Evolutionary conservation across 371 early-diverging fungal species (phyloP), one percentile per base, ranked within the genome.

Genomic region (Actinomortierella wolfii): DNA sequence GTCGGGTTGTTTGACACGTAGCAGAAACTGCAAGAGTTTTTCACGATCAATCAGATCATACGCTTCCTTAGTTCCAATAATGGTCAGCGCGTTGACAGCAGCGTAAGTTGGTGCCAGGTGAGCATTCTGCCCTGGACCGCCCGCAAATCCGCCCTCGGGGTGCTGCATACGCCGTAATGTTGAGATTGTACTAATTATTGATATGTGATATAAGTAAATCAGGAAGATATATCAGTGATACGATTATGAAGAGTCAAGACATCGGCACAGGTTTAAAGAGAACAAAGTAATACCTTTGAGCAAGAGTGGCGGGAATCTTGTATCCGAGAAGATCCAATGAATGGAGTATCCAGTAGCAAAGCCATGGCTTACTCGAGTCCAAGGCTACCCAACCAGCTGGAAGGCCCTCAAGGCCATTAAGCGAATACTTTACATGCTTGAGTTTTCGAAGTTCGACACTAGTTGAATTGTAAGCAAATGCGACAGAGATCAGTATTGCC

Each of bases 341-440:
- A 61, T 96, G 96, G 14, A 93, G 57, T 21, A 91, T 89, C 97
- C 97, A 98, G 70, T 92, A 96, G 2, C 86, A 70, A 13, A 98
- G 61, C 97, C 97, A 98, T 7, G 97, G 95, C 65, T 89, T 89
- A 66, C 89, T 87, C 2, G 98, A 92, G 71, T 96, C 97, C 44
- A 97, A 82, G 0, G 81, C 81, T 0, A 84, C 81, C 76, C 86
- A 91, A 68, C 83, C 82, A n/a, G 78, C 65, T 4, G 83, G 75
- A 15, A 94, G 78, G 1, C 79, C 63, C 8, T 80, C 68, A 8
- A 91, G 44, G 3, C 81, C 86, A 8, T 68, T 68, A 20, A 59
- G 66, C 1, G 92, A 58, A 64, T 81, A 94, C 24, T 81, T 64
- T 7, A 83, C 67, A 66, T 94, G 94, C 40, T 67, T 79, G 23